These are phyloP conservation scores for Hypoxylon sp. DNA, from an alignment of 2,329 filamentous ascomycete species.

Conservation along the genomic window DNA sequence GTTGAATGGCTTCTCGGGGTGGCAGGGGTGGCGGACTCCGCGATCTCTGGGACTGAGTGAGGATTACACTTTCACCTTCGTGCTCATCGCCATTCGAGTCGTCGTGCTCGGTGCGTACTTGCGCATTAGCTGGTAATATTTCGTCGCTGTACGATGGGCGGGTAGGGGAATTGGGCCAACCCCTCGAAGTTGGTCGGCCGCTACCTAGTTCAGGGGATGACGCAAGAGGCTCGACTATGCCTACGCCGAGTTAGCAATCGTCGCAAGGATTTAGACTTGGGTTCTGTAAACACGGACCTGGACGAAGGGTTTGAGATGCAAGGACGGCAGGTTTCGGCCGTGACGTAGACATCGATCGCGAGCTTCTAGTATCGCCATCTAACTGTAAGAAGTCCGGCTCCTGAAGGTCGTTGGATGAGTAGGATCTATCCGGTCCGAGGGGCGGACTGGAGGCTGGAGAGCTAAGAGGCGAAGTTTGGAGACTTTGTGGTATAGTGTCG, in stretches of 20 bases:
- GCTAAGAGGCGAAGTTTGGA: conserved; percentile 94
- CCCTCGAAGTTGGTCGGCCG: conserved; percentile 64
- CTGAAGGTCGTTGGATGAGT: conserved; percentile 62
- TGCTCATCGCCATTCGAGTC: conserved; percentile 57
- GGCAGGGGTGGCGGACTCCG: conserved; percentile 83
- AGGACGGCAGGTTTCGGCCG: conserved; percentile 64
- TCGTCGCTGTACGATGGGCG: conserved; percentile 69
- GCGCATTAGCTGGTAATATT: conserved; percentile 64
- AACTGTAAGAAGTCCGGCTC: conserved; percentile 80
- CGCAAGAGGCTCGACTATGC: conserved; percentile 66
- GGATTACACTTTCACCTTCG: conserved; percentile 56
- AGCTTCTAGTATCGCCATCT: conserved; percentile 62
- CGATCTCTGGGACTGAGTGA: conserved; percentile 69
- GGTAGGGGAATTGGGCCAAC: conserved; percentile 63
- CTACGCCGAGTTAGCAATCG: conserved; percentile 52
- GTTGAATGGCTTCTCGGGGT: conserved; percentile 81
- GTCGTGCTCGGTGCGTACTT: conserved; percentile 52
- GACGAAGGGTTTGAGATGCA: conserved; percentile 44
- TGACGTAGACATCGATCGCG: conserved; percentile 57
- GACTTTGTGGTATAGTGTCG: conserved; percentile 88
- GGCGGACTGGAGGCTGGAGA: conserved; percentile 90
- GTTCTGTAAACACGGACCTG: conserved; percentile 35
- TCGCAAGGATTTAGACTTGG: neutral
- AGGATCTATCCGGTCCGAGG: conserved; percentile 65
- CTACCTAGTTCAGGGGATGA: conserved; percentile 67